Evolutionary conservation across 441 rosid species (phyloP).

Genomic region (Pelargonium myrrhifolium): DNA sequence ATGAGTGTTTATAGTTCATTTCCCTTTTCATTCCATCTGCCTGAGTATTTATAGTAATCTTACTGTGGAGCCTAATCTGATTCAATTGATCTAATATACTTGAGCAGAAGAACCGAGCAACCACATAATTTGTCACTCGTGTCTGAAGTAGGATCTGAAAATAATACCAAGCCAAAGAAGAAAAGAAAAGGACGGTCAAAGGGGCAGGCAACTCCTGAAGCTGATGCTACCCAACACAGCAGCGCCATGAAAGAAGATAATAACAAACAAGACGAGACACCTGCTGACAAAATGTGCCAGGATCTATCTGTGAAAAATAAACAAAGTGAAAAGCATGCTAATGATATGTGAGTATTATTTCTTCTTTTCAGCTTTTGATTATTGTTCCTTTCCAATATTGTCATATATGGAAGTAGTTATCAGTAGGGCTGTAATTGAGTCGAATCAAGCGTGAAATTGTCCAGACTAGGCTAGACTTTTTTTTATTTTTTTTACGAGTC

Average conservation of each 20-base stretch:
- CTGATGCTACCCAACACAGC: not conserved
- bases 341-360: not conserved
- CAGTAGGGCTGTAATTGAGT: too few species aligned
- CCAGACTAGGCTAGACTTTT: too few species aligned
- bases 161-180: not conserved
- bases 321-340: not conserved
- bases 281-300: not conserved
- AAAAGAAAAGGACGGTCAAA: not conserved
- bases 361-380: not conserved
- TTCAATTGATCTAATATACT: not conserved
- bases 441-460: too few species aligned
- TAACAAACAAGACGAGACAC: not conserved
- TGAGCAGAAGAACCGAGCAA: not conserved
- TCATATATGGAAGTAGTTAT: too few species aligned
- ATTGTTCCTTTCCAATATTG: not conserved
- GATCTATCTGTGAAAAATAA: not conserved
- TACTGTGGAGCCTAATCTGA: not conserved
- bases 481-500: too few species aligned
- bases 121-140: not conserved
- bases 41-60: not conserved
- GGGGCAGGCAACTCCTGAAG: not conserved
- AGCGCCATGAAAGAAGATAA: not conserved
- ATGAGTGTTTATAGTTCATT: not conserved
- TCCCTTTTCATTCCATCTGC: not conserved
- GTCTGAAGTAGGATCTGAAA: slow-evolving; percentile 3